A percentile compares a stretch with the other conserved stretches of the same genome.
Evolutionary conservation across 495 filamentous ascomycete genomes (phyloP).

Genomic region (Talaromyces ruber): DNA sequence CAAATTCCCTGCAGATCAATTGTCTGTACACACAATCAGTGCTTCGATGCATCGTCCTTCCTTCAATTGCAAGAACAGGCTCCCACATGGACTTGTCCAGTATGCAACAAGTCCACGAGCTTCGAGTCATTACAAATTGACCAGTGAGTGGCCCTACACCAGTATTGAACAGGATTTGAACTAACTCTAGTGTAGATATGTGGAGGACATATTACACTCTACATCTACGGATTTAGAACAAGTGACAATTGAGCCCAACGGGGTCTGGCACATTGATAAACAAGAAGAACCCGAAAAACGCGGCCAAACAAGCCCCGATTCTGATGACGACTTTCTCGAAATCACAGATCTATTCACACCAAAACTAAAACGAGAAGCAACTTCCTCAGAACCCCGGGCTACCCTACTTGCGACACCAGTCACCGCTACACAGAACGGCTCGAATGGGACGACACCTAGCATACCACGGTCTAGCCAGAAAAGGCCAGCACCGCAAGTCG

Average conservation of each 20-base stretch:
- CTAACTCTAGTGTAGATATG: slow-evolving; percentile 55
- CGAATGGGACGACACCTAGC: slow-evolving; percentile 35
- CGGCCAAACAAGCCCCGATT: slow-evolving; percentile 37
- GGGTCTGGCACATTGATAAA: slow-evolving; percentile 57
- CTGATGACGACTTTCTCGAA: slow-evolving; percentile 63
- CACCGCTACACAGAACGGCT: slow-evolving; percentile 42
- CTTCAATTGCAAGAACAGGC: slow-evolving; percentile 92
- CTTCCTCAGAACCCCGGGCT: slow-evolving; percentile 16
- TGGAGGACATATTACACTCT: slow-evolving; percentile 69
- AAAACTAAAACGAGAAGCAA: slow-evolving; percentile 36
- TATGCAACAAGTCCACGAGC: slow-evolving; percentile 74
- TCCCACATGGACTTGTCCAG: slow-evolving; percentile 88
- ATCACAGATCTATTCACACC: slow-evolving; percentile 46
- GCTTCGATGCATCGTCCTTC: slow-evolving; percentile 92
- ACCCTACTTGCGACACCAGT: slow-evolving; percentile 39
- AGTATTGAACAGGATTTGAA: neutral
- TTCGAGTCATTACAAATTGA: slow-evolving; percentile 82
- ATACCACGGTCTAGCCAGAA: slow-evolving; percentile 44
- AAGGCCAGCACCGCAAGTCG: slow-evolving; percentile 54
- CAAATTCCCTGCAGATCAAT: slow-evolving; percentile 70
- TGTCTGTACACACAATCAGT: slow-evolving; percentile 81
- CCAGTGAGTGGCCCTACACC: slow-evolving; percentile 48
- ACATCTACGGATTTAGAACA: slow-evolving; percentile 66
- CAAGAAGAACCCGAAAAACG: slow-evolving; percentile 25
- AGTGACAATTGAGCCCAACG: slow-evolving; percentile 83